Base-by-base conservation (phyloP, 2,329 filamentous ascomycete genomes). In the Neospermospora avenae region DNA sequence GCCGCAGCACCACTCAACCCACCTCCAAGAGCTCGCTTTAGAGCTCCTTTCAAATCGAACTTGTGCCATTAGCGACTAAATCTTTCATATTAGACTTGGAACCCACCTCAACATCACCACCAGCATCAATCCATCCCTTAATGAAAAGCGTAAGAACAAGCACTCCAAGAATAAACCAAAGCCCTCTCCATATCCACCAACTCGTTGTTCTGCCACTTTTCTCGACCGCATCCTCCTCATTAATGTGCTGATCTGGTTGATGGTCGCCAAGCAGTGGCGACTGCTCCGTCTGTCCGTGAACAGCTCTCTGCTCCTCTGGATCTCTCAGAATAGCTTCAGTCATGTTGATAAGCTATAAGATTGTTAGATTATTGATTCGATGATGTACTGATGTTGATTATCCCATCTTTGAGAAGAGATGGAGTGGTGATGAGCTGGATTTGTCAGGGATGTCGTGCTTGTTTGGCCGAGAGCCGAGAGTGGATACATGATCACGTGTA, bases 1-100 rank as follows among this genome's bases (percentile, higher is more conserved):
- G 78, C 78, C 0, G 78, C 77, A 20, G 78, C 78, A 48, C 78
- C 78, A 39, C 77, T 79, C 18, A 80, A 61, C 1, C 78, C 78
- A 14, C 78, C 77, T 0, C 78, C 78, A 0, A 80, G 74, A 0
- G 78, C 78, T 46, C 73, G 68, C 59, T 74, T 77, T 7, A 80
- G 74, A 1, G 78, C 78, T n/a, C 70, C 70, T 31, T 72, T 72
- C 0, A 80, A 65, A 37, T 80, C 77, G 54, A 80, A 80, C 77
- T 80, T 59, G 1, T 61, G 4, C 4, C 7, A 35, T 31, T 13
- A 31, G 61, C 16, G 62, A 45, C 22, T 11, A 41, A 6, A 8
- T 7, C 48, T 18, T 18, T n/a, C 7, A 41, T 34, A 24, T 7
- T 41, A 24, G 34, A 22, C 7, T n/a, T 31, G 34, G n/a, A 1